A percentile compares a stretch with the other conserved stretches of the same genome.
Conservation (phyloP, 345 rosid species). For the Linum lewisii region DNA sequence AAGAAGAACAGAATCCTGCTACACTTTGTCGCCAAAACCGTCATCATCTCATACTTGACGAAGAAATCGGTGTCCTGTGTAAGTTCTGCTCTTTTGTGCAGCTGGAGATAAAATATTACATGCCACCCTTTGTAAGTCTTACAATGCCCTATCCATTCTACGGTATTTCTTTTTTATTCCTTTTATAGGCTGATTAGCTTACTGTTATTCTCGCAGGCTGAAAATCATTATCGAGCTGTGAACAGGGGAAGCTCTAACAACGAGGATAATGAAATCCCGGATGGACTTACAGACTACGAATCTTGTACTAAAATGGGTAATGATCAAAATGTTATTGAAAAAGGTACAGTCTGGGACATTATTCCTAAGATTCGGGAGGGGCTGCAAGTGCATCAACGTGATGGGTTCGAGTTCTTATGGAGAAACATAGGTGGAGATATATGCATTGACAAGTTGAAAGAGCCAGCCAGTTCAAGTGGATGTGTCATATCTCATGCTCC, state of each 20-base stretch:
- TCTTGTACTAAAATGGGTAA: constrained; percentile 1
- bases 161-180: not conserved
- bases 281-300: constrained; percentile 14
- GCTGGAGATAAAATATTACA: constrained; percentile 29
- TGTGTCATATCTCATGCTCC: constrained; percentile 86
- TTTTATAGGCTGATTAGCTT: not conserved
- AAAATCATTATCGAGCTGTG: constrained; percentile 16
- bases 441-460: constrained; percentile 33
- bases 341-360: constrained; percentile 60
- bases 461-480: constrained; percentile 27
- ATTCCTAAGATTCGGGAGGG: constrained; percentile 42
- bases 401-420: constrained; percentile 83
- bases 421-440: constrained; percentile 55
- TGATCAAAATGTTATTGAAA: not conserved
- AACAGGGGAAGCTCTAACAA: constrained; percentile 7
- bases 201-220: constrained; percentile 6
- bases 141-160: not conserved
- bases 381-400: constrained; percentile 61
- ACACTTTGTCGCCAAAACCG: constrained; percentile 27
- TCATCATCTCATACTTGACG: constrained; percentile 39
- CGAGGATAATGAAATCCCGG: constrained; percentile 8
- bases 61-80: constrained; percentile 44
- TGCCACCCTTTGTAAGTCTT: constrained; percentile 40
- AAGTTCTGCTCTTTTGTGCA: constrained; percentile 27
- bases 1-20: constrained; percentile 1